phyloP scores from a whole-genome alignment of 225 moss, liverwort and hornwort genomes.

The Neckera pumila region DNA sequence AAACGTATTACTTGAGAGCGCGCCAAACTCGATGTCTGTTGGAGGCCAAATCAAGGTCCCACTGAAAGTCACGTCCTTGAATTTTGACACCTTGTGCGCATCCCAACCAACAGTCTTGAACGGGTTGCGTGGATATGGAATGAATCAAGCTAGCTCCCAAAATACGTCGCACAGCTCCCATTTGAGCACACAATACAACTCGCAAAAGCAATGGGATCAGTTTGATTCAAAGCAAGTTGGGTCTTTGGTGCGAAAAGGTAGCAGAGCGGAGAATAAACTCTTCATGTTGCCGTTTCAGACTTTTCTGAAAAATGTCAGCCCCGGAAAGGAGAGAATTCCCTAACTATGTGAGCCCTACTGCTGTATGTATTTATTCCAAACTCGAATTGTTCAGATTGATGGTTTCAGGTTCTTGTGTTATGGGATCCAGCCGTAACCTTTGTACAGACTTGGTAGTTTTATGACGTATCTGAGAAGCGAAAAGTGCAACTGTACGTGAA shows the following conservation, averaged over 20 bases:
- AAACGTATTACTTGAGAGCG: slow-evolving; percentile 38
- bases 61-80: slow-evolving; percentile 79
- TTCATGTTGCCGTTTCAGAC: slow-evolving; percentile 63
- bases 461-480: background rate
- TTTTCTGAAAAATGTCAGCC: slow-evolving; percentile 46
- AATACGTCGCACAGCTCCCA: slow-evolving; percentile 4
- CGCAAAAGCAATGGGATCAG: slow-evolving; percentile 38
- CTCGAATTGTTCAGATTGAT: background rate
- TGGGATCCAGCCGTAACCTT: background rate
- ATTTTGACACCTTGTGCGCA: slow-evolving; percentile 71
- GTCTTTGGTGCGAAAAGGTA: slow-evolving; percentile 35
- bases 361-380: background rate
- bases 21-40: slow-evolving; percentile 6
- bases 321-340: slow-evolving; percentile 26
- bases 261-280: slow-evolving; percentile 54
- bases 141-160: slow-evolving; percentile 27
- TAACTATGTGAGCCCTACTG: background rate
- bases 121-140: slow-evolving; percentile 28
- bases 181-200: slow-evolving; percentile 11
- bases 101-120: slow-evolving; percentile 34
- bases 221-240: slow-evolving; percentile 42
- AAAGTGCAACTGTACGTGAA: background rate
- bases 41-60: slow-evolving; percentile 69
- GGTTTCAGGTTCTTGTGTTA: background rate
- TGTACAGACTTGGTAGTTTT: background rate